phyloP scores from a whole-genome alignment of 352 stramenopile species.

The Thalassiosira mediterranea region DNA sequence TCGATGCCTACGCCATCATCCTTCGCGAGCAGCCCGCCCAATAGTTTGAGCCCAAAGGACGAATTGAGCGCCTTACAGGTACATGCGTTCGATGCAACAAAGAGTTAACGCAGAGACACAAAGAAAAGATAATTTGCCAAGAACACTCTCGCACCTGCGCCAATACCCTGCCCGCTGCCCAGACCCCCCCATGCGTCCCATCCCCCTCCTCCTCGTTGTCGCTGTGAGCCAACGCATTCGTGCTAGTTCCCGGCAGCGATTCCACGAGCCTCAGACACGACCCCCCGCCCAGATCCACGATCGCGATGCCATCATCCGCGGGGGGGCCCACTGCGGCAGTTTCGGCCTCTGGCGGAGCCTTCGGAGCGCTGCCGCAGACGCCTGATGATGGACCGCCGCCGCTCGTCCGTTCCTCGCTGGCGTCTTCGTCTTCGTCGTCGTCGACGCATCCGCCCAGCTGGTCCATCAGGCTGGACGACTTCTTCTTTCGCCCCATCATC shows the following conservation, averaged over 20 bases:
- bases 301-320: background rate
- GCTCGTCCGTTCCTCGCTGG: background rate
- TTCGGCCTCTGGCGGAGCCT: background rate
- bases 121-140: too few species aligned
- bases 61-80: constrained; percentile 43
- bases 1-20: constrained; percentile 2
- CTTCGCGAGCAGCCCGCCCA: constrained; percentile 2
- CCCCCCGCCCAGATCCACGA: background rate
- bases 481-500: background rate
- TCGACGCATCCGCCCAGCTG: constrained; percentile 7
- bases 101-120: too few species aligned
- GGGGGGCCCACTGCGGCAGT: background rate
- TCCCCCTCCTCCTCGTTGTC: constrained; percentile 30
- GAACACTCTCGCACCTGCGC: too few species aligned
- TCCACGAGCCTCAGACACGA: constrained; percentile 22
- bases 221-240: background rate
- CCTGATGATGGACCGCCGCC: background rate
- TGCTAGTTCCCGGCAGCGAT: too few species aligned
- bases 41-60: constrained; percentile 10
- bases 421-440: background rate
- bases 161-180: constrained; percentile 54
- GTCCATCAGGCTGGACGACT: constrained; percentile 13
- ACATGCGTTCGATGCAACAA: too few species aligned
- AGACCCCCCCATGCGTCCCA: constrained; percentile 56
- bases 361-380: background rate